Evolutionary conservation across 495 filamentous ascomycete species (phyloP).

Genomic region (Hyaloscypha bicolor): DNA sequence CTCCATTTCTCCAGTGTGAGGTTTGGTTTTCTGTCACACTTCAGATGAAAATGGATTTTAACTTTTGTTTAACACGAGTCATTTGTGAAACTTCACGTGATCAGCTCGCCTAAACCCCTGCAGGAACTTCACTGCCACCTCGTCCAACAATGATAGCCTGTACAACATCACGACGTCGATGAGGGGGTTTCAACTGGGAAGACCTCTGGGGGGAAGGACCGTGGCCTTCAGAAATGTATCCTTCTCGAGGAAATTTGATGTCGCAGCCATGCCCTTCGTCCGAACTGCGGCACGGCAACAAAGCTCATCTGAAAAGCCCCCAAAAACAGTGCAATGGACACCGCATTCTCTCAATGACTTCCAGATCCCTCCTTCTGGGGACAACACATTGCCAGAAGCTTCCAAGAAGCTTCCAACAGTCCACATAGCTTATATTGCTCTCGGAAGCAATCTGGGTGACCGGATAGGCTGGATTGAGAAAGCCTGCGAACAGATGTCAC

Average conservation of each 20-base stretch:
- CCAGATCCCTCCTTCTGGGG: background rate
- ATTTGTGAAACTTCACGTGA: background rate
- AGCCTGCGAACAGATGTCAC: slow-evolving; percentile 76
- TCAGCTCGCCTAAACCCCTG: background rate
- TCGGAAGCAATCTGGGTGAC: slow-evolving; percentile 94
- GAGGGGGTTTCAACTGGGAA: slow-evolving; percentile 8
- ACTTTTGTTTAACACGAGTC: background rate
- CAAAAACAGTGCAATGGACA: slow-evolving; percentile 16
- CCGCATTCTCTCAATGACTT: slow-evolving; percentile 14
- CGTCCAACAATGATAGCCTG: background rate
- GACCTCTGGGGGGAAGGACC: background rate
- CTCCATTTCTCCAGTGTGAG: no score
- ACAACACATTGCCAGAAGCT: background rate
- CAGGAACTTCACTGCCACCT: background rate
- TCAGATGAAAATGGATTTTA: background rate
- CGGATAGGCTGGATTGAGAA: slow-evolving; percentile 79
- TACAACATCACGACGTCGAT: background rate
- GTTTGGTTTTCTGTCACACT: background rate
- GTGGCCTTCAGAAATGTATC: slow-evolving; percentile 2
- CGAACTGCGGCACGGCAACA: background rate
- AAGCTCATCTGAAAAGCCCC: slow-evolving; percentile 6
- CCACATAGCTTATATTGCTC: slow-evolving; percentile 69
- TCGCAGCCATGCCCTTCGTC: background rate
- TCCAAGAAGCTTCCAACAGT: background rate
- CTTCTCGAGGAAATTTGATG: slow-evolving; percentile 3